Evolutionary conservation across 441 rosid species (phyloP).

Genomic region (Manihot esculenta): DNA sequence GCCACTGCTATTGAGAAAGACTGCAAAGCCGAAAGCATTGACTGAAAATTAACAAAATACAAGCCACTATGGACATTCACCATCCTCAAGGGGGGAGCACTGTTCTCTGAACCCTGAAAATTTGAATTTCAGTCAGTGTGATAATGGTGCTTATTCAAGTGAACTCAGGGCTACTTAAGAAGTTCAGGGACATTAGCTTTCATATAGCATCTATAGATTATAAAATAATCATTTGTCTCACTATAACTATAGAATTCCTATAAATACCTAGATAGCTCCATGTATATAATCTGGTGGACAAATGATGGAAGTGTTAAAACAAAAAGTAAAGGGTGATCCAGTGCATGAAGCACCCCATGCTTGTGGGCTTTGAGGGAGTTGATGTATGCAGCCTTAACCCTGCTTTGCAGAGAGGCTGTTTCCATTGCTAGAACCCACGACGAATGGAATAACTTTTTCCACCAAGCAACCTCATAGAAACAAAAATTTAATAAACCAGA

Average conservation of each 20-base stretch:
- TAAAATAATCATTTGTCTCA: background rate
- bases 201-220: background rate
- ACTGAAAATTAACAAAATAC: constrained; percentile 64
- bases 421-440: too few relatives aligned
- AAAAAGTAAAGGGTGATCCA: too few relatives aligned
- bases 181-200: background rate
- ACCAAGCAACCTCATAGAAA: too few relatives aligned
- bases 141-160: constrained; percentile 8
- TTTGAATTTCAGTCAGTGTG: constrained; percentile 14
- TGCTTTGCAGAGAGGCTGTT: too few relatives aligned
- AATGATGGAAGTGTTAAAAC: too few relatives aligned
- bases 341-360: too few relatives aligned
- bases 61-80: constrained; percentile 60
- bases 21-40: constrained; percentile 68
- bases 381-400: too few relatives aligned
- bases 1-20: constrained; percentile 76
- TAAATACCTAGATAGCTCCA: background rate
- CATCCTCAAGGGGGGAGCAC: constrained; percentile 53
- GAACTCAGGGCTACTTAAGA: background rate
- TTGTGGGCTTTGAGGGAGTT: too few relatives aligned
- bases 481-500: too few relatives aligned
- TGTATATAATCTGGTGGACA: background rate
- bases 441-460: too few relatives aligned
- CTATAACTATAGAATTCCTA: background rate
- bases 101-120: constrained; percentile 61